Percentiles rank a stretch among this genome's conserved stretches.
Conservation (phyloP, 2,329 filamentous ascomycete genomes). For the Trichoderma sp. region DNA sequence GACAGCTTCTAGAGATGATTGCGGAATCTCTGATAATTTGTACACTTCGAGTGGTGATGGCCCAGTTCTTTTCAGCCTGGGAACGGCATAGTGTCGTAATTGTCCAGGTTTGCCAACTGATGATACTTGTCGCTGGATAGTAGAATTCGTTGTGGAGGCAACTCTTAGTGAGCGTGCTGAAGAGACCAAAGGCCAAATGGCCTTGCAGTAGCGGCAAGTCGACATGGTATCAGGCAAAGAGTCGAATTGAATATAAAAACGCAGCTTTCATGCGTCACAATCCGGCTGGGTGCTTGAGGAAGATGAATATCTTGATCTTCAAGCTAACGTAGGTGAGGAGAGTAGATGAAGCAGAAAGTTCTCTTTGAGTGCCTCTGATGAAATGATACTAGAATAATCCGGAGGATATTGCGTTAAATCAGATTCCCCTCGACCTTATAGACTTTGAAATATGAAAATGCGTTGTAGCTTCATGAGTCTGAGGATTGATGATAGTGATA, state of each 20-base stretch:
- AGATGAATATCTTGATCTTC: neutral
- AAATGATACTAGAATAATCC: neutral
- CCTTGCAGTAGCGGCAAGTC: neutral
- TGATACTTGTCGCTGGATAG: neutral
- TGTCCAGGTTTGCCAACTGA: neutral
- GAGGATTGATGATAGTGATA: neutral
- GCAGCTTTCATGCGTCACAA: neutral
- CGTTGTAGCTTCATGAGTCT: neutral
- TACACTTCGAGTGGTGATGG: constrained; percentile 24
- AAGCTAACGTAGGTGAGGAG: neutral
- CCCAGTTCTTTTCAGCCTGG: neutral
- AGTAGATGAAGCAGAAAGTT: neutral
- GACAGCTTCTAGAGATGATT: constrained; percentile 26
- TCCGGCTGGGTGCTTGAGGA: neutral
- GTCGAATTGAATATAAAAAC: neutral
- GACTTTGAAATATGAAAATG: neutral
- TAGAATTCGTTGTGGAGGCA: neutral
- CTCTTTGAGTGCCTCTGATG: neutral
- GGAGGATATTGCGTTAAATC: neutral
- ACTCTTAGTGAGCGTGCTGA: neutral
- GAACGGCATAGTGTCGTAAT: constrained; percentile 15
- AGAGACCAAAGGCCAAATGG: neutral
- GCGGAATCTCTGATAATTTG: constrained; percentile 29
- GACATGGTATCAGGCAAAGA: neutral
- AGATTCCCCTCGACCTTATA: neutral